Evolutionary conservation across 805 yeast species (phyloP).

Genomic region (Osmozyma mogii): DNA sequence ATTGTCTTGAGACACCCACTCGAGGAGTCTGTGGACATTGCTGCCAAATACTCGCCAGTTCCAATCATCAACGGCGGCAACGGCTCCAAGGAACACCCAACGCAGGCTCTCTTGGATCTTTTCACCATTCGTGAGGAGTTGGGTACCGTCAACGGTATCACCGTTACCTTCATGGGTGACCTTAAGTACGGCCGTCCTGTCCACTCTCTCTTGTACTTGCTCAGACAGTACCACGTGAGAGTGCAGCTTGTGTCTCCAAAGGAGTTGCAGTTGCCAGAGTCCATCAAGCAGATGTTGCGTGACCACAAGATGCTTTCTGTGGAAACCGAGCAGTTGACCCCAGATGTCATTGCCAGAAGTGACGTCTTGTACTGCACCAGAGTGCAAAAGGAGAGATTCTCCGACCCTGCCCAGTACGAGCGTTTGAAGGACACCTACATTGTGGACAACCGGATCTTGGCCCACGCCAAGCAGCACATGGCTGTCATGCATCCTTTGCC

Average conservation of each 20-base stretch:
- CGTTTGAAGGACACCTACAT: constrained; percentile 85
- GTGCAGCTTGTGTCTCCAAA: constrained; percentile 87
- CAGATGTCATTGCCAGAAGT: constrained; percentile 77
- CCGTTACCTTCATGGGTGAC: constrained; percentile 98
- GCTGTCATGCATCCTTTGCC: constrained; percentile 99
- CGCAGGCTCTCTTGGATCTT: constrained; percentile 94
- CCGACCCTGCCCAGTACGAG: constrained; percentile 66
- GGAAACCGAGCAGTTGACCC: constrained; percentile 73
- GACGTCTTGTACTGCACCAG: constrained; percentile 97
- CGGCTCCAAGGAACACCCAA: constrained; percentile 97
- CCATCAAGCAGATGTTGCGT: constrained; percentile 57
- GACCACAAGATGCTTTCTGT: constrained; percentile 60
- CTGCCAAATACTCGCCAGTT: constrained; percentile 93
- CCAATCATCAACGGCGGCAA: constrained; percentile 98
- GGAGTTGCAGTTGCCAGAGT: constrained; percentile 77
- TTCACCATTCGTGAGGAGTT: constrained; percentile 98
- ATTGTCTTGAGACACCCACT: constrained; percentile 95
- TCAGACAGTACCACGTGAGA: constrained; percentile 88
- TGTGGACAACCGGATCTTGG: constrained; percentile 85
- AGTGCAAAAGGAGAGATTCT: constrained; percentile 95
- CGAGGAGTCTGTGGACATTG: constrained; percentile 84
- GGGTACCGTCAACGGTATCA: constrained; percentile 96
- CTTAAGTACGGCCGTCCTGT: constrained; percentile 98
- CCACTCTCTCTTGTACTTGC: constrained; percentile 86
- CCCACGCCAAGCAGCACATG: constrained; percentile 96